Conservation (phyloP, 106 monocot species). For the Dioscorea zingiberensis region DNA sequence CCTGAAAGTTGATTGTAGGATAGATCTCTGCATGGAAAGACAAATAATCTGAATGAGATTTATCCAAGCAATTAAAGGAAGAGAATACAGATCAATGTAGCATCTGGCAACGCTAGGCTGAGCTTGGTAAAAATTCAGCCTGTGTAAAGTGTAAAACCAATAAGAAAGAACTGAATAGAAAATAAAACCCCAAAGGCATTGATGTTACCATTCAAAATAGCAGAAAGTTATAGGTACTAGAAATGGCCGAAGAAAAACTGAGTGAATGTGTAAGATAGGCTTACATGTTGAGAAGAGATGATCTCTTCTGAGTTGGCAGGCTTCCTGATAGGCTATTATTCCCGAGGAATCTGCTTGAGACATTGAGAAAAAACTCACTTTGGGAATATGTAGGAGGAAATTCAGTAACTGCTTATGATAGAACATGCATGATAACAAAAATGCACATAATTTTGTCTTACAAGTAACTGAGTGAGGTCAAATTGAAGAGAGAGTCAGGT, state of each 20-base stretch:
- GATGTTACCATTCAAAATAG: too few species aligned
- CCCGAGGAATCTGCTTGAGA: slow-evolving; percentile 66
- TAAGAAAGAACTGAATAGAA: too few species aligned
- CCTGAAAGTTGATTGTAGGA: slow-evolving; percentile 89
- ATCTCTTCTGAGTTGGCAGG: slow-evolving; percentile 54
- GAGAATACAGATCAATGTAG: background rate
- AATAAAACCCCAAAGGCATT: too few species aligned
- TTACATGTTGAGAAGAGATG: slow-evolving; percentile 53
- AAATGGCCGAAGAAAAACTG: too few species aligned
- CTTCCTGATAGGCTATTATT: slow-evolving; percentile 70
- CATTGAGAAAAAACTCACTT: slow-evolving; percentile 6
- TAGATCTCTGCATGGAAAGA: slow-evolving; percentile 59
- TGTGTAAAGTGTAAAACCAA: too few species aligned
- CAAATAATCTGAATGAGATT: background rate
- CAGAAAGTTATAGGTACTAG: too few species aligned
- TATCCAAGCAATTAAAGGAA: background rate
- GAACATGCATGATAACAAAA: background rate
- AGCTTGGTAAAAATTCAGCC: too few species aligned
- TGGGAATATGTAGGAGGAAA: background rate
- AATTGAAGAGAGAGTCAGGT: slow-evolving; percentile 68
- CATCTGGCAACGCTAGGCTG: too few species aligned
- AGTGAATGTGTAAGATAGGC: too few species aligned
- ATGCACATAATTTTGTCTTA: slow-evolving; percentile 21
- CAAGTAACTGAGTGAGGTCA: slow-evolving; percentile 44
- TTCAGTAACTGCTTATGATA: background rate